Percentiles rank a stretch among this genome's conserved stretches.
These are phyloP conservation scores for Gnomoniopsis smithogilvyi DNA, from an alignment of 2,329 filamentous ascomycete genomes.

Conservation along the genomic window DNA sequence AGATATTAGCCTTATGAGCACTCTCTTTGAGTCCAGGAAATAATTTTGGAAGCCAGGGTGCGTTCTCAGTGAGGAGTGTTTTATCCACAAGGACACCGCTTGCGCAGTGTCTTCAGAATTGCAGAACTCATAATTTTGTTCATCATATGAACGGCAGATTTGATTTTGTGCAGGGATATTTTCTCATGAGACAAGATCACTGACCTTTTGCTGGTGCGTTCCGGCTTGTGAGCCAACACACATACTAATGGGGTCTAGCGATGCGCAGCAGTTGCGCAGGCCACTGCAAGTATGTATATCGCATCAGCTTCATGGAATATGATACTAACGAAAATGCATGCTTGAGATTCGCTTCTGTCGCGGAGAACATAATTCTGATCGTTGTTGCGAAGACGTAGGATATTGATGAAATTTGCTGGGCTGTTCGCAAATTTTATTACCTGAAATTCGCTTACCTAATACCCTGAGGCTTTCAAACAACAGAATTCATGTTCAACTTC, in stretches of 20 bases:
- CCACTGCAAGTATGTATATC: too few species aligned
- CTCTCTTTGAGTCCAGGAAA: background rate
- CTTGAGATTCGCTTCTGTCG: too few species aligned
- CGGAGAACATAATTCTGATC: too few species aligned
- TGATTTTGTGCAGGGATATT: background rate
- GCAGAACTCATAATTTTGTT: slow-evolving; percentile 19
- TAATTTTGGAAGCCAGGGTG: background rate
- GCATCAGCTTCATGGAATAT: too few species aligned
- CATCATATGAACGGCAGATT: slow-evolving; percentile 16
- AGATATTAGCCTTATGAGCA: background rate
- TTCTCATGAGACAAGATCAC: background rate
- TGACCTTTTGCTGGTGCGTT: background rate
- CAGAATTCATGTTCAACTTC: background rate
- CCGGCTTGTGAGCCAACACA: background rate
- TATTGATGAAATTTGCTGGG: background rate
- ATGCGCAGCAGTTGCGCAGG: background rate
- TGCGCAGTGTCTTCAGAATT: slow-evolving; percentile 18
- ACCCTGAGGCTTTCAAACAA: background rate
- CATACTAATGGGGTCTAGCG: background rate
- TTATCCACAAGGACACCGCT: slow-evolving; percentile 16
- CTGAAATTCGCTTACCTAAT: slow-evolving; percentile 13
- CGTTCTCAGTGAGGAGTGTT: slow-evolving; percentile 13
- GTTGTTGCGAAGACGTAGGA: background rate
- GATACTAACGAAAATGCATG: too few species aligned
- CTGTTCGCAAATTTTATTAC: slow-evolving; percentile 1